Conservation (phyloP, 2,329 filamentous ascomycete genomes). For the Cordyceps pruinosa region DNA sequence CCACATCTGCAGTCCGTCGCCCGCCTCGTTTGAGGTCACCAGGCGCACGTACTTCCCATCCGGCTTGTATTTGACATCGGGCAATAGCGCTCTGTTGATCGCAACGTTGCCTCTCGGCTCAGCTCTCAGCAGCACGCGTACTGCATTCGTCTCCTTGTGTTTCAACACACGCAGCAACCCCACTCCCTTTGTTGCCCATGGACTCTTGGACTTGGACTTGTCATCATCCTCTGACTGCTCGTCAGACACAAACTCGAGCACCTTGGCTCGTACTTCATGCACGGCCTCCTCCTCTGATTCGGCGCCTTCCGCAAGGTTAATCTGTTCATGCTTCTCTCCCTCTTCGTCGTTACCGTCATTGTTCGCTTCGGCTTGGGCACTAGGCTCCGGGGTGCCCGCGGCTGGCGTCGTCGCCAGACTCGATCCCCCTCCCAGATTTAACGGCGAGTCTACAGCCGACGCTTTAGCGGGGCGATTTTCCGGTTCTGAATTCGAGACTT, state of each 20-base stretch:
- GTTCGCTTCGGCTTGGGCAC: conserved; percentile 37
- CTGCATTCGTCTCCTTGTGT: conserved; percentile 60
- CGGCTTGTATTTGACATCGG: conserved; percentile 55
- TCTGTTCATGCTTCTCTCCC: conserved; percentile 57
- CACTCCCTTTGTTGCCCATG: conserved; percentile 64
- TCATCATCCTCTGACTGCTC: conserved; percentile 39
- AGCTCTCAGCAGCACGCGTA: conserved; percentile 65
- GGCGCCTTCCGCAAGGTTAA: conserved; percentile 60
- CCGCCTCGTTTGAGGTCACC: conserved; percentile 49
- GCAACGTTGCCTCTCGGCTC: conserved; percentile 68
- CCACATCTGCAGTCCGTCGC: conserved; percentile 60
- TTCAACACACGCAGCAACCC: conserved; percentile 67
- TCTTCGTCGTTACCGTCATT: conserved; percentile 42
- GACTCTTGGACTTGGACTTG: conserved; percentile 42
- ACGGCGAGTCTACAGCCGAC: conserved; percentile 46
- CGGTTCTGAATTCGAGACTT: conserved; percentile 35
- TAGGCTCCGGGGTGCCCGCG: conserved; percentile 52
- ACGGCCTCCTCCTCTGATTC: conserved; percentile 67
- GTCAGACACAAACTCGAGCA: conserved; percentile 49
- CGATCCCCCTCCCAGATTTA: conserved; percentile 51
- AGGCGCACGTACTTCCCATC: conserved; percentile 56
- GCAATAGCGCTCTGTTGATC: conserved; percentile 61
- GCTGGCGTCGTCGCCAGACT: conserved; percentile 55
- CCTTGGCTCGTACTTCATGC: conserved; percentile 65
- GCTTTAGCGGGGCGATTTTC: conserved; percentile 41